These are phyloP conservation scores for Saccharomycopsis lassenensis DNA, from an alignment of 805 yeast genomes.

Conservation along the genomic window DNA sequence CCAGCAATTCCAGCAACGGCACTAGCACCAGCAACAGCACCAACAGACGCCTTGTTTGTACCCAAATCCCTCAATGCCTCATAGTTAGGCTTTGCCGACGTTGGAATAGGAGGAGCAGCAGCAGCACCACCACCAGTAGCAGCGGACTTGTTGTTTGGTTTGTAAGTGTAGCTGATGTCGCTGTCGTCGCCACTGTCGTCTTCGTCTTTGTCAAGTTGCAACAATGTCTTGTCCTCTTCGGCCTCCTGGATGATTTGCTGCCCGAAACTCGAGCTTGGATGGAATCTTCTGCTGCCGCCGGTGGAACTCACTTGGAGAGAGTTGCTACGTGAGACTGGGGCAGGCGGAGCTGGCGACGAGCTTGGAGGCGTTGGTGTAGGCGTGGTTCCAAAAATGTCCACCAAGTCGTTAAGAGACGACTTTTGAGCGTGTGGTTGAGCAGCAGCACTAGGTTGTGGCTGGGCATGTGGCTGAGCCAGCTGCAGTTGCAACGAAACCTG, in stretches of 20 bases:
- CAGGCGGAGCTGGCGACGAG: constrained; percentile 13
- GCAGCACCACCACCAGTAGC: constrained; percentile 19
- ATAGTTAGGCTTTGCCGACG: constrained; percentile 30
- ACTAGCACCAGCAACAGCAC: no score
- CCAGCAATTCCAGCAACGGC: constrained; percentile 18
- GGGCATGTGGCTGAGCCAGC: constrained; percentile 19
- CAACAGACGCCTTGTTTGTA: constrained; percentile 26
- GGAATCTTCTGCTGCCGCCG: constrained; percentile 36
- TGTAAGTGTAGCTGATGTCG: constrained; percentile 16
- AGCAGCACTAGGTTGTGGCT: constrained; percentile 27
- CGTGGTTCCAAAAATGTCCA: constrained; percentile 21
- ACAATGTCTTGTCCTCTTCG: constrained; percentile 24
- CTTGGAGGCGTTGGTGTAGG: constrained; percentile 23
- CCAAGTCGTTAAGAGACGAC: constrained; percentile 17
- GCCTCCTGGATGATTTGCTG: constrained; percentile 44
- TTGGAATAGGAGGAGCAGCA: constrained; percentile 18
- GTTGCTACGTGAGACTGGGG: constrained; percentile 18
- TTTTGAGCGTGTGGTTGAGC: constrained; percentile 22
- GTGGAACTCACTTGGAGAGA: constrained; percentile 20
- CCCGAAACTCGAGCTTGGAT: constrained; percentile 81
- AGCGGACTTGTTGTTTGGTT: constrained; percentile 13
- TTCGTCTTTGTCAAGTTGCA: constrained; percentile 27
- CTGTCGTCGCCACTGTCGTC: constrained; percentile 26
- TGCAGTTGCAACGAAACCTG: constrained; percentile 16
- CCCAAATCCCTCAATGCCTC: constrained; percentile 41